These are phyloP conservation scores for Beta macrorhiza DNA, from an alignment of 179 eudicot genomes.

Conservation along the genomic window DNA sequence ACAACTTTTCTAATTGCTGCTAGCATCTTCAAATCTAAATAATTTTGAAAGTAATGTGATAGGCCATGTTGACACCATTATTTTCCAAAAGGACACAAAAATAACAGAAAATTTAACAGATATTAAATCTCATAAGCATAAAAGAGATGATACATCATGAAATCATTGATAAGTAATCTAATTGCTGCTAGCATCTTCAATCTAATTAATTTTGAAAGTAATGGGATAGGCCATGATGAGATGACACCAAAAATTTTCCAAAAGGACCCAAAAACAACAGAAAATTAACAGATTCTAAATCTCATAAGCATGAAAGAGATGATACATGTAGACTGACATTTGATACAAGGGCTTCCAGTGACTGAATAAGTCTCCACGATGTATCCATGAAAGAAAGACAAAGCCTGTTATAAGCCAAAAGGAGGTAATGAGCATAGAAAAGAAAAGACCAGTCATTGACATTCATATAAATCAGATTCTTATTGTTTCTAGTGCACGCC, in stretches of 20 bases:
- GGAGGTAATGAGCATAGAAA: constrained; percentile 1
- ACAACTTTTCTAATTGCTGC: background rate
- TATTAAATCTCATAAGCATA: background rate
- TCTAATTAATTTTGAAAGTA: background rate
- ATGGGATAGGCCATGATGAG: background rate
- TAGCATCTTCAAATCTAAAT: background rate
- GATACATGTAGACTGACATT: constrained; percentile 48
- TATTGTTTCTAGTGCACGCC: background rate
- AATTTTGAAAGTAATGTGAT: background rate
- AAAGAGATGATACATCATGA: background rate
- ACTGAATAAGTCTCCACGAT: constrained; percentile 62
- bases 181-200: background rate
- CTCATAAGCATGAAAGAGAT: constrained; percentile 4
- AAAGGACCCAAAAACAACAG: background rate
- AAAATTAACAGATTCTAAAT: background rate
- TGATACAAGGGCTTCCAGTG: constrained; percentile 52
- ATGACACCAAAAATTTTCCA: background rate
- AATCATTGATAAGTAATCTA: background rate
- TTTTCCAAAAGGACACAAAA: background rate
- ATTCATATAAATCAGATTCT: background rate
- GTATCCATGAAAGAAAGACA: constrained; percentile 62
- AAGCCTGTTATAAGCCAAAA: constrained; percentile 40
- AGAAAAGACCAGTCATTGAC: background rate
- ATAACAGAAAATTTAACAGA: background rate
- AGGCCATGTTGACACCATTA: background rate